phyloP scores from a whole-genome alignment of 192 early-diverging fungal genomes.

The Linnemannia exigua region DNA sequence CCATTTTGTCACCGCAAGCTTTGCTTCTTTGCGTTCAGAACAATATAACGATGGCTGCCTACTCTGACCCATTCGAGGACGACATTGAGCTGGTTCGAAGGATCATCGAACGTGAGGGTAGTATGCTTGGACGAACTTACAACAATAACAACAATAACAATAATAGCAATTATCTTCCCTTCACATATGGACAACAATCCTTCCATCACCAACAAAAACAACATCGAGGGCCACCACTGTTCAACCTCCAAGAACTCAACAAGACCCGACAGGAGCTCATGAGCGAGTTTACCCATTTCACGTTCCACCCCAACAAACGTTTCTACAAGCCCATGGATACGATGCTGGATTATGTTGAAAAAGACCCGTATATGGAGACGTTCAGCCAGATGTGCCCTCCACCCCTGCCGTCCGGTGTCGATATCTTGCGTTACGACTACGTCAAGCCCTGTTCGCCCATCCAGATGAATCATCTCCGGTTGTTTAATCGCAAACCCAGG shows the following conservation, averaged over 20 bases:
- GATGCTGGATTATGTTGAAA: constrained; percentile 12
- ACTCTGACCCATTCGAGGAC: too few species aligned
- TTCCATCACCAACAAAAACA: too few species aligned
- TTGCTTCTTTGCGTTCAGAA: background rate
- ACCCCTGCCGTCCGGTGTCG: background rate
- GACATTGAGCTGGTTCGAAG: too few species aligned
- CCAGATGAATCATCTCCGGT: constrained; percentile 41
- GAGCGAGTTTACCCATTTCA: constrained; percentile 21
- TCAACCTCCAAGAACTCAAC: background rate
- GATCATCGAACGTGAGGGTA: too few species aligned
- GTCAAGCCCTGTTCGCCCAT: constrained; percentile 26
- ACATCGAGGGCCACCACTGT: constrained; percentile 4
- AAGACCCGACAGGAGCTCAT: constrained; percentile 1
- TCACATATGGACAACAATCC: too few species aligned
- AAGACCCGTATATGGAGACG: constrained; percentile 6
- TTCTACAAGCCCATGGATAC: constrained; percentile 30
- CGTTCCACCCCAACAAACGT: constrained; percentile 14
- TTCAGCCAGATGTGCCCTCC: constrained; percentile 27
- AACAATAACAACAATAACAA: too few species aligned
- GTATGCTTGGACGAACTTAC: too few species aligned
- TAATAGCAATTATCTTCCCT: too few species aligned
- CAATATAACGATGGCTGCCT: background rate
- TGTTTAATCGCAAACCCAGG: constrained; percentile 30
- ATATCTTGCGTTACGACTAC: constrained; percentile 12
- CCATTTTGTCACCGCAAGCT: background rate